These are phyloP conservation scores for Chaetomium strumarium DNA, from an alignment of 2,329 filamentous ascomycete genomes.

Conservation along the genomic window DNA sequence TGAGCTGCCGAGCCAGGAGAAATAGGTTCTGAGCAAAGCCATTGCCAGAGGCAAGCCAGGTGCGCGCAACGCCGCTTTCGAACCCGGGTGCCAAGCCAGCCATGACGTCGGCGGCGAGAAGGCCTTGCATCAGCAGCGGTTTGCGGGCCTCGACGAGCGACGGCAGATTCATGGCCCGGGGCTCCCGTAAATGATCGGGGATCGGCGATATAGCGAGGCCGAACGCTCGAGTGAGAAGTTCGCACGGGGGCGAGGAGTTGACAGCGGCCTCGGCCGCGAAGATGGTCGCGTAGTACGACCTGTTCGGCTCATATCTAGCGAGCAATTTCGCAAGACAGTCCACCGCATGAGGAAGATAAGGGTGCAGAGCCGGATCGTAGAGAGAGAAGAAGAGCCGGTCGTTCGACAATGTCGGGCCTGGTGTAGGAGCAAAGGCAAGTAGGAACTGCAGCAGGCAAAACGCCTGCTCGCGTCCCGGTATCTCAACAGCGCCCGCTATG, in stretches of 20 bases:
- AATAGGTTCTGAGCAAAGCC: slow-evolving; percentile 78
- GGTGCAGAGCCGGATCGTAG: slow-evolving; percentile 76
- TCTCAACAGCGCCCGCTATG: slow-evolving; percentile 69
- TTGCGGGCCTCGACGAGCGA: slow-evolving; percentile 76
- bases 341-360: slow-evolving; percentile 82
- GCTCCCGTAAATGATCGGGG: slow-evolving; percentile 57
- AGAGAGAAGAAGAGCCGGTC: slow-evolving; percentile 66
- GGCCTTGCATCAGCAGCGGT: slow-evolving; percentile 83
- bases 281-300: slow-evolving; percentile 74
- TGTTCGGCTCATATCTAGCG: slow-evolving; percentile 88
- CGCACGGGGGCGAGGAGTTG: slow-evolving; percentile 57
- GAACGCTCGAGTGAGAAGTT: slow-evolving; percentile 82
- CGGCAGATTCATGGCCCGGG: slow-evolving; percentile 54
- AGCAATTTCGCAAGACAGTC: slow-evolving; percentile 88
- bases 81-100: slow-evolving; percentile 57
- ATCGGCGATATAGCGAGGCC: slow-evolving; percentile 79
- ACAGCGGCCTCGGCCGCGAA: slow-evolving; percentile 63
- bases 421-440: slow-evolving; percentile 79
- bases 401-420: slow-evolving; percentile 54
- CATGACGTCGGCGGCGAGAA: slow-evolving; percentile 84
- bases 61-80: slow-evolving; percentile 64
- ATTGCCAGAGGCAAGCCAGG: slow-evolving; percentile 79
- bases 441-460: slow-evolving; percentile 82
- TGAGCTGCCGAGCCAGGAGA: slow-evolving; percentile 67
- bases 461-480: slow-evolving; percentile 83